Base-by-base conservation (phyloP, 2,329 filamentous ascomycete genomes). In the Calonectria pauciramosa region DNA sequence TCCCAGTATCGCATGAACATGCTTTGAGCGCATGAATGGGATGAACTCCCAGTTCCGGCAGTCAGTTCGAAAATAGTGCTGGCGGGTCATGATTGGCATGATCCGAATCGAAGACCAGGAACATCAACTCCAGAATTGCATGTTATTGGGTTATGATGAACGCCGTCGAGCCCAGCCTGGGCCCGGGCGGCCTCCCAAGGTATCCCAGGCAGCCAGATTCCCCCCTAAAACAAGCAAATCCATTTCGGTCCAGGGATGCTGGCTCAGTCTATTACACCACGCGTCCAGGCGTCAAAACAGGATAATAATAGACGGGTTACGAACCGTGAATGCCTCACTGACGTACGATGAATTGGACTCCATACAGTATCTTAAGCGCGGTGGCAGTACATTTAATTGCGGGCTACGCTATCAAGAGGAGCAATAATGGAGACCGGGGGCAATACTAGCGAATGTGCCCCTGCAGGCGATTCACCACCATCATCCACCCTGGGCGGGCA, bases 171-270 rank as follows among this genome's bases (percentile, higher is more conserved):
- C 20, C 18, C 47, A 28, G 23, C 66, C 36, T 32, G 59, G 41
- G 41, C 23, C 34, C 38, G 38, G 64, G 63, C 67, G 71, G 71
- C 71, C 67, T 70, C 67, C 66, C 66, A 70, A 68, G 59, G 54
- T 41, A 52, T 54, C 32, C 54, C 16, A 36, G 54, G 41, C 59
- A 51, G 65, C 59, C 59, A 38, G 67, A 63, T 41, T 52, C 23
- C 14, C 30, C 44, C 20, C 26, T 51, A 63, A 63, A 63, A 63
- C 56, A 63, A 63, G 56, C 36, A 41, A 26, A 41, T 38, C 56
- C 56, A 14, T 63, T 63, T 63, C 34, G 14, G 34, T 63, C 32
- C 56, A 30, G 36, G 56, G 56, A 63, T 63, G 34, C n/a, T 36
- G 56, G 32, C 11, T 18, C 56, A 41, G 23, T 9, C 14, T 13